phyloP scores from a whole-genome alignment of 352 stramenopile species.

The Globisporangium abappressorium region DNA sequence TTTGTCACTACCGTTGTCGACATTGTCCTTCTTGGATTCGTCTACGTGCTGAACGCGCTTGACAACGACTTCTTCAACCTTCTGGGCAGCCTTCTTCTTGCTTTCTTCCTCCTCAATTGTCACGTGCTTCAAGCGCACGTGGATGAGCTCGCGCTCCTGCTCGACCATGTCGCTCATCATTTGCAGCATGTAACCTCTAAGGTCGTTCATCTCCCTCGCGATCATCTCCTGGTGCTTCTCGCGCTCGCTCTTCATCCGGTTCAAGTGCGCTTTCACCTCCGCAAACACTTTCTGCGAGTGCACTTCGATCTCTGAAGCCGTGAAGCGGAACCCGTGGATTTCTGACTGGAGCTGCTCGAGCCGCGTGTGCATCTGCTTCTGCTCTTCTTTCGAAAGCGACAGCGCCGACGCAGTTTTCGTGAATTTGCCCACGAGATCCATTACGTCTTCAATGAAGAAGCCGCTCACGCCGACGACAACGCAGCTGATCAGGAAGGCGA shows the following conservation, averaged over 20 bases:
- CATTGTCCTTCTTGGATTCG: background rate
- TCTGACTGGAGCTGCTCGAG: slow-evolving; percentile 52
- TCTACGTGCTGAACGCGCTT: background rate
- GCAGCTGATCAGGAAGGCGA: slow-evolving; percentile 40
- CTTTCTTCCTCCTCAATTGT: slow-evolving; percentile 26
- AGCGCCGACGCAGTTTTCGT: slow-evolving; percentile 24
- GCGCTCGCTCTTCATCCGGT: slow-evolving; percentile 45
- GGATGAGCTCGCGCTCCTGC: slow-evolving; percentile 51
- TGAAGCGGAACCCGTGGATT: slow-evolving; percentile 41
- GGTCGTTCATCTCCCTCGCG: slow-evolving; percentile 58
- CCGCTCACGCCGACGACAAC: slow-evolving; percentile 39
- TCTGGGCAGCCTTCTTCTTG: slow-evolving; percentile 2
- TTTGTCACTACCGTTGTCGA: background rate
- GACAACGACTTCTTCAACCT: background rate
- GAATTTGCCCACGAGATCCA: slow-evolving; percentile 32
- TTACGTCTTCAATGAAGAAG: slow-evolving; percentile 55
- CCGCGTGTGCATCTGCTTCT: slow-evolving; percentile 43
- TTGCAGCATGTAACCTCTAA: slow-evolving; percentile 45
- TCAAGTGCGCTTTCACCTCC: slow-evolving; percentile 43
- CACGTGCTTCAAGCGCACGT: slow-evolving; percentile 27
- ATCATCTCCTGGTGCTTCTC: slow-evolving; percentile 61
- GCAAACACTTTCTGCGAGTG: slow-evolving; percentile 55
- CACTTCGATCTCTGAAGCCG: slow-evolving; percentile 46
- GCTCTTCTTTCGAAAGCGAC: slow-evolving; percentile 30
- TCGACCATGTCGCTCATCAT: slow-evolving; percentile 55